Evolutionary conservation across 768 basidiomycete genomes (phyloP), one percentile per base, ranked within the genome.

Genomic region (Omphalotus guepiniiformis): DNA sequence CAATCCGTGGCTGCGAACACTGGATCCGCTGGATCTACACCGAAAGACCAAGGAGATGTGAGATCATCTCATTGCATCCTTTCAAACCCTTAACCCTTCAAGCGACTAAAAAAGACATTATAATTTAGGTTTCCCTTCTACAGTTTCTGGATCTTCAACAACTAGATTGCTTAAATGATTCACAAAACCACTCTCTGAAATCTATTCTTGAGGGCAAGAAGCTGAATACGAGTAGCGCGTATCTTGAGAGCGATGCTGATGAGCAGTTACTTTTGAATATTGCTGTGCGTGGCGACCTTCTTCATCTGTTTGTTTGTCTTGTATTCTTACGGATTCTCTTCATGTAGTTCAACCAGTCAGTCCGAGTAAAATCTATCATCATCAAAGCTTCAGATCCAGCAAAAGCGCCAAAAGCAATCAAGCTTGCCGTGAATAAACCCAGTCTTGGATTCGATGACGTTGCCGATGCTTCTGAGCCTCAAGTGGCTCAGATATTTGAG

Each of bases 121-220:
- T n/a, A n/a, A n/a, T 38, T 32, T 42, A 82, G 79, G 65, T 68
- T 42, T 81, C 80, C 19, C 65, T 83, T 18, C 70, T 85, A 42
- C 72, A 80, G 56, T 70, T 71, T 49, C 66, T 88, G 39, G 84
- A 88, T 57, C 49, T 66, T 16, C 65, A 70, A 2, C 84, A 88
- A 59, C 60, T 81, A 41, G 79, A 78, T 50, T 88, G 86, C 55
- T 73, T 90, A 54, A 89, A 90, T 59, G 88, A 90, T 57, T 61
- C 71, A 27, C 45, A 55, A 2, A 57, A 54, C 0, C 79, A 85
- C 59, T 68, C 72, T 28, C 58, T 88, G 38, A 72, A 74, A 52
- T 67, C 73, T 19, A 74, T 88, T 47, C 52, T 86, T 13, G 52
- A 58, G 0, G 19, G 40, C 32, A 81, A 70, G 54, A 59, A 62